phyloP scores from a whole-genome alignment of 2,329 filamentous ascomycete genomes.

The Sporothrix inflata region DNA sequence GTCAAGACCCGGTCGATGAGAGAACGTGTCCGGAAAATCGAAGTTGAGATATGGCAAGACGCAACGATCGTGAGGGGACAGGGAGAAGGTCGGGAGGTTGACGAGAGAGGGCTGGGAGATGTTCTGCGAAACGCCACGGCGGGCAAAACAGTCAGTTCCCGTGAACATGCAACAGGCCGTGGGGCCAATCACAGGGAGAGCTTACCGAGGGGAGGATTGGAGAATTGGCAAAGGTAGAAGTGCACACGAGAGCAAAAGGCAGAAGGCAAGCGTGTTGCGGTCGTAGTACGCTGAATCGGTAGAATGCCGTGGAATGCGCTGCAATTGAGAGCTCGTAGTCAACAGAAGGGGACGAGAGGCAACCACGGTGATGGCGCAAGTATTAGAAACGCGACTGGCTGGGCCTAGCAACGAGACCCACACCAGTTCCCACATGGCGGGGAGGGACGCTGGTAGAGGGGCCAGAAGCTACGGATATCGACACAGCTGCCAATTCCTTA shows the following conservation, averaged over 20 bases:
- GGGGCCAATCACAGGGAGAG: constrained; percentile 14
- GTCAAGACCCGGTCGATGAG: background rate
- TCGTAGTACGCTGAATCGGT: background rate
- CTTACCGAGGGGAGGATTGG: constrained; percentile 4
- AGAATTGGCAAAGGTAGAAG: background rate
- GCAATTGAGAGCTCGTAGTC: background rate
- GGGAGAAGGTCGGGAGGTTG: background rate
- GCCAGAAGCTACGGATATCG: background rate
- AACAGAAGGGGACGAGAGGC: constrained; percentile 19
- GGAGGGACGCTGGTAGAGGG: background rate
- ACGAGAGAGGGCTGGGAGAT: background rate
- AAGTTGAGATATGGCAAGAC: background rate
- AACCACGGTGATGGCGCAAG: constrained; percentile 29
- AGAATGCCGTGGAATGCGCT: constrained; percentile 12
- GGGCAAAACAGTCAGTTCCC: constrained; percentile 14
- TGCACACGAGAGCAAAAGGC: background rate
- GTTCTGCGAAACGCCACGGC: background rate
- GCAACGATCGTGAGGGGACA: background rate
- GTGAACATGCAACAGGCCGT: constrained; percentile 2
- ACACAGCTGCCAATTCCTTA: background rate
- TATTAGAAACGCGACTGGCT: constrained; percentile 1
- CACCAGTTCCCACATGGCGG: constrained; percentile 14
- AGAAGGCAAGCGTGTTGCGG: background rate
- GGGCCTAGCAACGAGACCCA: constrained; percentile 20
- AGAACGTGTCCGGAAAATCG: background rate